A percentile compares a stretch with the other conserved stretches of the same genome.
Conservation (phyloP, 257 asterid genomes). For the Nicotiana paniculata region DNA sequence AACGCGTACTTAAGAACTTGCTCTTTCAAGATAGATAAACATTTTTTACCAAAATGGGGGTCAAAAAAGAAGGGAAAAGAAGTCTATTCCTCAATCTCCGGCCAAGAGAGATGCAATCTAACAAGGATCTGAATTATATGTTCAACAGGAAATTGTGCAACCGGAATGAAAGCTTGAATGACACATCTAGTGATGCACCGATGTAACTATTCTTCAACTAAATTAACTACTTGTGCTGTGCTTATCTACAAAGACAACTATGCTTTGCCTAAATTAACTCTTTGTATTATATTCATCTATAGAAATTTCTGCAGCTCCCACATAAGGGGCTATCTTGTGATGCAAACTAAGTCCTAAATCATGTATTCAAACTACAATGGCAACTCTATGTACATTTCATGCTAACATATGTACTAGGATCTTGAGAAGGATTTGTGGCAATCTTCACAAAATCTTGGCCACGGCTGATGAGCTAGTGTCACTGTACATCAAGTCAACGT, state of each 20-base stretch:
- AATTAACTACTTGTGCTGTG: background rate
- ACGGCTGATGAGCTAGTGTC: background rate
- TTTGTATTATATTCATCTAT: background rate
- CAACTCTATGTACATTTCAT: background rate
- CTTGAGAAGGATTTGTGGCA: background rate
- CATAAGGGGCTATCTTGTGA: background rate
- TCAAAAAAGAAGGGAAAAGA: background rate
- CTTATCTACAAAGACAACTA: background rate
- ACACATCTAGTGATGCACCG: background rate
- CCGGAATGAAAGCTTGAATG: too few species aligned
- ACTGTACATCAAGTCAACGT: background rate
- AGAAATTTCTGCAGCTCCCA: background rate
- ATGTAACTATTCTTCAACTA: background rate
- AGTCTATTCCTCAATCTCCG: background rate
- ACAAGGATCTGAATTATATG: background rate
- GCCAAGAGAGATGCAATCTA: background rate
- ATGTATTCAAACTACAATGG: background rate
- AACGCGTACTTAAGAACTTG: too few species aligned
- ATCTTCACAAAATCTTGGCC: constrained; percentile 10
- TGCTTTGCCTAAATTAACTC: background rate
- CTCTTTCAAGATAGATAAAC: background rate
- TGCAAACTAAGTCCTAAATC: background rate
- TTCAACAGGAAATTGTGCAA: background rate
- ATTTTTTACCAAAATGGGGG: background rate
- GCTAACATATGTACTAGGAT: background rate